Base-by-base conservation (phyloP, 2,329 filamentous ascomycete genomes). In the Pseudogymnoascus sp. region DNA sequence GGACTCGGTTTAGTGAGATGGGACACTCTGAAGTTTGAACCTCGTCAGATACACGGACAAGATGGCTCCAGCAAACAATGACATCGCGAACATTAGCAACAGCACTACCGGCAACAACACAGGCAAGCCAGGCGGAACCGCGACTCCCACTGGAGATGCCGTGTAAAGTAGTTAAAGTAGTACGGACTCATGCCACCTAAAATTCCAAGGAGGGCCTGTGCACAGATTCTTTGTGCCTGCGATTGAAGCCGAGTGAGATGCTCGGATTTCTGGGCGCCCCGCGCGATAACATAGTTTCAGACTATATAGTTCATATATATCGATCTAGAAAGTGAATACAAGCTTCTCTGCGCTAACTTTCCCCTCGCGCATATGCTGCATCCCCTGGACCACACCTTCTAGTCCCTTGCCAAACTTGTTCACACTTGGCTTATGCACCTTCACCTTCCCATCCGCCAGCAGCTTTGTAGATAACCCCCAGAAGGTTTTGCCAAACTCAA, bases 291-390 rank as follows among this genome's bases (percentile, higher is more conserved):
- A n/a, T n/a, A n/a, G n/a, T n/a, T n/a, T n/a, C n/a, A n/a, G n/a
- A n/a, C n/a, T n/a, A n/a, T n/a, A n/a, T n/a, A n/a, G n/a, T n/a
- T n/a, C n/a, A n/a, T 23, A 37, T 26, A 39, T 38, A n/a, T 48
- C 15, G 10, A 59, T 21, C 59, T 65, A 75, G 62, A 75, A 59
- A 7, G 72, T 75, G 63, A 76, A 77, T 1, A 79, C 76, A 57
- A 79, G 66, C 70, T 78, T 79, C 18, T 71, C 70, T 6, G 71
- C 76, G 59, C 74, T 76, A 23, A 77, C 67, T 61, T 68, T 66
- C 0, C 68, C 66, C 33, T 64, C 55, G 39, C 60, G 65, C 66
- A 70, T 61, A 7, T 61, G 60, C 10, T 68, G 39, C 64, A 70
- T 62, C 5, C 68, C 69, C 37, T 62, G 61, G 37, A 69, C 37